These are phyloP conservation scores for Thraustochytrium sp. DNA, from an alignment of 352 stramenopile species.

Conservation along the genomic window DNA sequence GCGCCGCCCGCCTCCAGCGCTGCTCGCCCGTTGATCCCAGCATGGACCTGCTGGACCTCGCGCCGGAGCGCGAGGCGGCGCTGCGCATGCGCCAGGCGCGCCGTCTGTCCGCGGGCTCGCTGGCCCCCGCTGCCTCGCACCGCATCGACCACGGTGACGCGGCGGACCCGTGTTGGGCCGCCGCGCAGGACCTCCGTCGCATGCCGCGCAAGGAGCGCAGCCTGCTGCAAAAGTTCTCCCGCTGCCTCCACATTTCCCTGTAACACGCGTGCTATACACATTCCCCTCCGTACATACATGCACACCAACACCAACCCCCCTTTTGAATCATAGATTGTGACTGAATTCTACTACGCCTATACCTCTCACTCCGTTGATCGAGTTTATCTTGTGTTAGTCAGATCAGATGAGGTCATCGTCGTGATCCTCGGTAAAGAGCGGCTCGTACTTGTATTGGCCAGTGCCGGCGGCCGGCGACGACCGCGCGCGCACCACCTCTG, in stretches of 20 bases:
- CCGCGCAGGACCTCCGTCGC: not conserved
- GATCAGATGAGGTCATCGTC: conserved; percentile 22
- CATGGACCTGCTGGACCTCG: not conserved
- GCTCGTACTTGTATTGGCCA: conserved; percentile 14
- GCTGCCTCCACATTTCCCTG: not conserved
- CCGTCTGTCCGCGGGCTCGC: not conserved
- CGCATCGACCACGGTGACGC: not conserved
- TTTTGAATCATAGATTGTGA: not conserved
- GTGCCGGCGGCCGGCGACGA: not conserved
- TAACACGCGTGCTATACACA: not conserved
- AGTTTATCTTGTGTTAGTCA: no score
- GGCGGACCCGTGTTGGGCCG: not conserved
- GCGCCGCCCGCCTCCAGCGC: not conserved
- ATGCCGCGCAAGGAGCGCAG: not conserved
- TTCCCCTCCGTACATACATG: not conserved
- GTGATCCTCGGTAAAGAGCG: conserved; percentile 16
- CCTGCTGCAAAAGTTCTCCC: not conserved
- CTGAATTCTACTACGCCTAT: not conserved
- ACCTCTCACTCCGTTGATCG: not conserved
- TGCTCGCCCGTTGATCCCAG: not conserved
- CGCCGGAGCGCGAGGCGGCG: not conserved
- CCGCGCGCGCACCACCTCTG: not conserved
- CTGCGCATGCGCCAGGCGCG: not conserved
- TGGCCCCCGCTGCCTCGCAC: not conserved
- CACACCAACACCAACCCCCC: not conserved